Percentiles rank a stretch among this genome's conserved stretches.
Evolutionary conservation across 2,329 filamentous ascomycete species (phyloP).

Genomic region (Verticillium longisporum): DNA sequence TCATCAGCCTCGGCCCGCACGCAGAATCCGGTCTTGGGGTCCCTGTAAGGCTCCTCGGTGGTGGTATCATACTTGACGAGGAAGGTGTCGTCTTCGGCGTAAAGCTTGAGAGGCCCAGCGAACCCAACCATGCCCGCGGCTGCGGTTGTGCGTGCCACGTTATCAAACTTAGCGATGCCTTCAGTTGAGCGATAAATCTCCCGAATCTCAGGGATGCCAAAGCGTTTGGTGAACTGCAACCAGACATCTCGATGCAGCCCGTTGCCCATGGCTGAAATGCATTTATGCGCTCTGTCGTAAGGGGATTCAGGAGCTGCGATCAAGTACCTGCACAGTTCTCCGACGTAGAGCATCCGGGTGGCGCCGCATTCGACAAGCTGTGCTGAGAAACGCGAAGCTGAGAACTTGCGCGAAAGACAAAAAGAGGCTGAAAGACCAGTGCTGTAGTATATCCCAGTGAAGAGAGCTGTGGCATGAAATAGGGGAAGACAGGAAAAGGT

Average conservation of each 20-base stretch:
- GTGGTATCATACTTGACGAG: slow-evolving; percentile 64
- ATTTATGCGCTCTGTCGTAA: slow-evolving; percentile 50
- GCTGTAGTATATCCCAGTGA: slow-evolving; percentile 46
- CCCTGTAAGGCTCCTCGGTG: slow-evolving; percentile 58
- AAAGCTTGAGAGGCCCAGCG: slow-evolving; percentile 9
- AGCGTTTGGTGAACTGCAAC: slow-evolving; percentile 43
- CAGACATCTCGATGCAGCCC: slow-evolving; percentile 63
- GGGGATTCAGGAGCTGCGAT: slow-evolving; percentile 57
- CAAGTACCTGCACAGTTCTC: slow-evolving; percentile 69
- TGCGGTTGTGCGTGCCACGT: slow-evolving; percentile 52
- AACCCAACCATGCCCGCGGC: slow-evolving; percentile 45
- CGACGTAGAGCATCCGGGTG: slow-evolving; percentile 70
- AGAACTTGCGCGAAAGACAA: slow-evolving; percentile 61
- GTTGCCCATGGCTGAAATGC: slow-evolving; percentile 58
- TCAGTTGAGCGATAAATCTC: slow-evolving; percentile 79
- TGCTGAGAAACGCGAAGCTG: slow-evolving; percentile 61
- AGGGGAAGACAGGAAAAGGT: slow-evolving; percentile 21
- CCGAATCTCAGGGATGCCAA: slow-evolving; percentile 49
- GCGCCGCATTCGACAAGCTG: slow-evolving; percentile 61
- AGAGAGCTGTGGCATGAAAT: slow-evolving; percentile 68
- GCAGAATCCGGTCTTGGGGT: slow-evolving; percentile 62
- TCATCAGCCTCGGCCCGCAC: slow-evolving; percentile 54
- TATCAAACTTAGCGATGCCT: slow-evolving; percentile 58
- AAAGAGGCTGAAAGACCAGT: slow-evolving; percentile 36
- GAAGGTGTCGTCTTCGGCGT: slow-evolving; percentile 38